Evolutionary conservation across 1,139 yeast species (phyloP), one percentile per base, ranked within the genome.

Genomic region (Protomyces macrosporus): DNA sequence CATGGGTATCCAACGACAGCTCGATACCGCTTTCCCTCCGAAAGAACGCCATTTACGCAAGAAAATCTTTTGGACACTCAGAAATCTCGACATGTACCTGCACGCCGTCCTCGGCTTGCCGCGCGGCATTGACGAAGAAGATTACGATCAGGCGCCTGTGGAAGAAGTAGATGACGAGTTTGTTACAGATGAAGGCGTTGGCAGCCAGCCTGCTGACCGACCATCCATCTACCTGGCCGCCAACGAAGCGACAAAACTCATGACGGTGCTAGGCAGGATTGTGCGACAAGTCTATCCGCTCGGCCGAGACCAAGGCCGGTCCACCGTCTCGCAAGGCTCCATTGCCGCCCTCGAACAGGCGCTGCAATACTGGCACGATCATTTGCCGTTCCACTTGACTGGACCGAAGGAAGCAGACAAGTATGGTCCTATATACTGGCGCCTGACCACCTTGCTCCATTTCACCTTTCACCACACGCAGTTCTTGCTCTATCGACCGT

Each of bases 101-200:
- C 90, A 90, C 74, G 89, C 96, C 2, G 85, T 91, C 81, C 75
- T 91, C 67, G 97, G 98, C 1, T 78, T 90, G 64, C 98, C 98
- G 0, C 78, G 93, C 68, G 79, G 82, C 68, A 71, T 76, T 4
- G 75, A 79, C 58, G 89, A 86, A 66, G 90, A 87, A 68, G 97
- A 90, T 71, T 87, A 88, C 72, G 97, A 90, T 76, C 98, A 91
- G 74, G 90, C 86, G 60, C 77, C 89, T 67, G 97, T 97, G 0
- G 79, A 82, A 39, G 97, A 90, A 69, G 77, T 90, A 55, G 96
- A 90, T 70, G 97, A 90, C 73, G 96, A 90, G 71, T 42, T 33
- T 14, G 85, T 90, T 64, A 89, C 96, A 0, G 84, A 86, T 60
- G 80, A 78, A 10, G 83, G 81, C 0, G 84, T 75, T 54, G 70